These are phyloP conservation scores for Leptographium wingfieldii DNA, from an alignment of 2,329 filamentous ascomycete species.

Conservation along the genomic window DNA sequence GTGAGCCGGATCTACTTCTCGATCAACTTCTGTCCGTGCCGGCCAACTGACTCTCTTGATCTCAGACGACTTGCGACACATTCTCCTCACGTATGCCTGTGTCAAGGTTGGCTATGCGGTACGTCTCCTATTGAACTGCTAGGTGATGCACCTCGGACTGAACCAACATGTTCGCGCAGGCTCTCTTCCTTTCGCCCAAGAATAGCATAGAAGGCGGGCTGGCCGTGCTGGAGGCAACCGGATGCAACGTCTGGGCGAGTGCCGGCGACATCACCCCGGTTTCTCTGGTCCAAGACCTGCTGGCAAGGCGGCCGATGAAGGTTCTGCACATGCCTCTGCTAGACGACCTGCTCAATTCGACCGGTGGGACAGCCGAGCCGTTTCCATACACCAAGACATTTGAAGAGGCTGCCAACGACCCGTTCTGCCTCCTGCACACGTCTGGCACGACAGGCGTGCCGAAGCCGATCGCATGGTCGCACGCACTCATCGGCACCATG, in stretches of 20 bases:
- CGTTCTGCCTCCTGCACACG: slow-evolving; percentile 29
- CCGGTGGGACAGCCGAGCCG: no score
- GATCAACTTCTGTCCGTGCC: not conserved
- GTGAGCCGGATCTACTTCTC: not conserved
- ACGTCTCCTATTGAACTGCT: not conserved
- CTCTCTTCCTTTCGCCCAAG: slow-evolving; percentile 1
- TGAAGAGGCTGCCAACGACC: slow-evolving; percentile 28
- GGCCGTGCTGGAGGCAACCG: not conserved
- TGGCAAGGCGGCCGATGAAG: not conserved
- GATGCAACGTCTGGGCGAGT: not conserved
- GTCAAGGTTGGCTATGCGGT: slow-evolving; percentile 2
- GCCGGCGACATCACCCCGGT: not conserved
- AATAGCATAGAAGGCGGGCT: slow-evolving; percentile 1
- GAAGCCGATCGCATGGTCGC: slow-evolving; percentile 26
- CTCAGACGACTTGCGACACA: slow-evolving; percentile 1
- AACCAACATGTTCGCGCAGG: not conserved
- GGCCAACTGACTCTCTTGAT: not conserved
- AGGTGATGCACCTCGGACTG: not conserved
- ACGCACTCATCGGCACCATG: not conserved
- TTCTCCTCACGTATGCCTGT: slow-evolving; percentile 2
- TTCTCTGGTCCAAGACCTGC: not conserved
- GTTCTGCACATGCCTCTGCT: not conserved
- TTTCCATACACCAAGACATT: slow-evolving; percentile 6
- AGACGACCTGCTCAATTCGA: not conserved
- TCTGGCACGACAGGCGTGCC: slow-evolving; percentile 33